Percentiles rank a stretch among this genome's conserved stretches.
These are phyloP conservation scores for Aspergillus sergii DNA, from an alignment of 2,329 filamentous ascomycete genomes.

Conservation along the genomic window DNA sequence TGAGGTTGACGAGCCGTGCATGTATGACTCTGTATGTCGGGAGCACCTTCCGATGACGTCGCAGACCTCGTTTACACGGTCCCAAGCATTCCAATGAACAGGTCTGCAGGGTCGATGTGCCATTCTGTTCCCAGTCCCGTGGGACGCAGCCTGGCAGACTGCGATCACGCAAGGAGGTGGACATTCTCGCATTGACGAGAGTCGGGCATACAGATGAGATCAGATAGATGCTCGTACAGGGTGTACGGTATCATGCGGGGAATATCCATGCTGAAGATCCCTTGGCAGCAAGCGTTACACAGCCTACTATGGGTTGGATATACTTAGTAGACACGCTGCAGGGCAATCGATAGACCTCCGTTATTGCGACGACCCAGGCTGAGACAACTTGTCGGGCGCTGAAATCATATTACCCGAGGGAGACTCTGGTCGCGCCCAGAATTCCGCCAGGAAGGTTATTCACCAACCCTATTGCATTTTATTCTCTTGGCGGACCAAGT, in stretches of 20 bases:
- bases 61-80: background rate
- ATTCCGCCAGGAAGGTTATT: background rate
- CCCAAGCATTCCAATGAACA: background rate
- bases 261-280: conserved; percentile 24
- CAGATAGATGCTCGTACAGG: background rate
- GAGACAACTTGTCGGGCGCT: background rate
- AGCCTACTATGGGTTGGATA: background rate
- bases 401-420: background rate
- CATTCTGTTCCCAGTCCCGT: background rate
- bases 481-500: conserved; percentile 8
- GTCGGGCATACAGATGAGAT: background rate
- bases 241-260: background rate
- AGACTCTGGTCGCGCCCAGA: background rate
- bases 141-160: background rate
- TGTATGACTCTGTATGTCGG: background rate
- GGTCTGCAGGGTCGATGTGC: background rate
- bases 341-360: background rate
- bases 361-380: background rate
- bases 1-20: background rate
- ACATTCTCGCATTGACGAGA: background rate
- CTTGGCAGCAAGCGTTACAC: conserved; percentile 17
- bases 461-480: conserved; percentile 4
- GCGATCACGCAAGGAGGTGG: conserved; percentile 1
- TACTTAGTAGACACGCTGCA: background rate
- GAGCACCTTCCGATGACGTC: background rate